phyloP scores from a whole-genome alignment of 2,329 filamentous ascomycete genomes.

The Aspergillus sclerotialis region DNA sequence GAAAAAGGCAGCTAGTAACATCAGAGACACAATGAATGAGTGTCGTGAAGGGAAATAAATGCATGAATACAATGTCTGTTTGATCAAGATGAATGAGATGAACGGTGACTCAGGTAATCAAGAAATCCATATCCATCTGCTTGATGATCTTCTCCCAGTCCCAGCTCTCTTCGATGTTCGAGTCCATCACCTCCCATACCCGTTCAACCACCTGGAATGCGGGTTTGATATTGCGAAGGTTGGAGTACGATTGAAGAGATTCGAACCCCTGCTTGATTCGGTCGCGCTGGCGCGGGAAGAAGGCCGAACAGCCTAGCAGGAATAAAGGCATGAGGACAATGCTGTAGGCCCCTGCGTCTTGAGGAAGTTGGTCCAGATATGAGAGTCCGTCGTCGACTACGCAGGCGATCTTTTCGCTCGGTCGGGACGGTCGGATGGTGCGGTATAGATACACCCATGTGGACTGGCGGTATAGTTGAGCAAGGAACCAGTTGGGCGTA shows the following conservation, averaged over 20 bases:
- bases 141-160: constrained; percentile 58
- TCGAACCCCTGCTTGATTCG: constrained; percentile 49
- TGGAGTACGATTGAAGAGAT: constrained; percentile 49
- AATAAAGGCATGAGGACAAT: constrained; percentile 57
- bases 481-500: constrained; percentile 49
- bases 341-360: constrained; percentile 49
- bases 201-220: constrained; percentile 50
- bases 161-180: constrained; percentile 50
- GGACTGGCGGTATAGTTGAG: constrained; percentile 55
- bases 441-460: constrained; percentile 59
- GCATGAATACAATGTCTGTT: too few species aligned
- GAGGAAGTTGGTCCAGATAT: constrained; percentile 50
- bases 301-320: constrained; percentile 55
- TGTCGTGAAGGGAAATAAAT: too few species aligned
- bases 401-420: constrained; percentile 48
- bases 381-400: constrained; percentile 53
- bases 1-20: too few species aligned
- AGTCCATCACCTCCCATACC: constrained; percentile 56
- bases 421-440: constrained; percentile 52
- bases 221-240: constrained; percentile 51
- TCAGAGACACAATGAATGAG: too few species aligned
- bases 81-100: too few species aligned
- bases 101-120: constrained; percentile 56
- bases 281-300: constrained; percentile 48
- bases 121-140: constrained; percentile 53